These are phyloP conservation scores for Aspergillus tamarii DNA, from an alignment of 2,329 filamentous ascomycete genomes.

Conservation along the genomic window DNA sequence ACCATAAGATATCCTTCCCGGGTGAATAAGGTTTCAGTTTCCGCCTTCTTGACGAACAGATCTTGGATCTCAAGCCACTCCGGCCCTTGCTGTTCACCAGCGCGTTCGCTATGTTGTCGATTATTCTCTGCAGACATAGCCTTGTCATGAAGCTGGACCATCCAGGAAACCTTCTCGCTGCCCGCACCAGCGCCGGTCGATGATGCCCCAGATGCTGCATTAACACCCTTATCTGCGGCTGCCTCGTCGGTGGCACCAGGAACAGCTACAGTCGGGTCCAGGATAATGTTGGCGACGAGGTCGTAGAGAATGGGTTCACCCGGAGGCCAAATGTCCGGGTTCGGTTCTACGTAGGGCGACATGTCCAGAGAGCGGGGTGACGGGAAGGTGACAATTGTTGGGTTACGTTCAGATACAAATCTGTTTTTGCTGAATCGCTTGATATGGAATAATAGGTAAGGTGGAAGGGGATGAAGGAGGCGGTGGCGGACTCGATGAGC, in stretches of 20 bases:
- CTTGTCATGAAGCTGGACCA: slow-evolving; percentile 84
- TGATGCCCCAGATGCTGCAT: slow-evolving; percentile 42
- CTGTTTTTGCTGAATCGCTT: slow-evolving; percentile 98
- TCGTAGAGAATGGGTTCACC: slow-evolving; percentile 92
- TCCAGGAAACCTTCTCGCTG: slow-evolving; percentile 92
- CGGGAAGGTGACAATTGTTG: slow-evolving; percentile 96
- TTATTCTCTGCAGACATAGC: slow-evolving; percentile 53
- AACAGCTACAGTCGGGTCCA: slow-evolving; percentile 58
- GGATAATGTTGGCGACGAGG: slow-evolving; percentile 86
- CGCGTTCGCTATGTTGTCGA: slow-evolving; percentile 29
- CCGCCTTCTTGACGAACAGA: slow-evolving; percentile 85
- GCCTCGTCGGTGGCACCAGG: slow-evolving; percentile 62
- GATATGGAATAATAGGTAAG: slow-evolving; percentile 90
- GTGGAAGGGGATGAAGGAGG: slow-evolving; percentile 85
- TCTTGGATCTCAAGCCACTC: slow-evolving; percentile 96
- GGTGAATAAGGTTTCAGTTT: slow-evolving; percentile 86
- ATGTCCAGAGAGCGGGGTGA: slow-evolving; percentile 81
- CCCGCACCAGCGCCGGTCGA: slow-evolving; percentile 76
- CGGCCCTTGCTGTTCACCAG: slow-evolving; percentile 53
- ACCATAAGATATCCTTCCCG: slow-evolving; percentile 95
- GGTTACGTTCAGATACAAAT: slow-evolving; percentile 93
- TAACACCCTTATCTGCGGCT: slow-evolving; percentile 41
- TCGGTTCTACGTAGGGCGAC: slow-evolving; percentile 87
- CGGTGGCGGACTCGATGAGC: slow-evolving; percentile 88
- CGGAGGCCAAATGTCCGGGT: slow-evolving; percentile 68